Evolutionary conservation across 164 flowering plant species (phyloP), one percentile per base, ranked within the genome.

Genomic region (Pachysandra terminalis): DNA sequence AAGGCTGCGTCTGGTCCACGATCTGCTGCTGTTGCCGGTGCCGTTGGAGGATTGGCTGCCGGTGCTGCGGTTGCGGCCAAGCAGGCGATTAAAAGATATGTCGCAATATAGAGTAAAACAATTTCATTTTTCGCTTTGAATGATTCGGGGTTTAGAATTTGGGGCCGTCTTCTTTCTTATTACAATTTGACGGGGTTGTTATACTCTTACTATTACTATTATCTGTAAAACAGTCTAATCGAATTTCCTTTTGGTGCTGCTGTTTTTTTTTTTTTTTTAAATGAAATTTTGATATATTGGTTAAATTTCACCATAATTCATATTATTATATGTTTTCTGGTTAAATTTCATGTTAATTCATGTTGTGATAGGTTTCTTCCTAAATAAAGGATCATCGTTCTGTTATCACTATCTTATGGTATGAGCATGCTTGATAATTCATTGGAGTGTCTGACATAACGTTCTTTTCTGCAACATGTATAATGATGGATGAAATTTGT

Each of bases 21-120:
- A 40, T 82, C 93, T 6, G 98, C 98, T 0, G 96, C 86, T 0
- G 74, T 90, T 40, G 95, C 95, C 1, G 91, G 93, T 0, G 96
- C 95, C 0, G 67, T 84, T 22, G 95, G 98, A 7, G 93, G 93
- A 12, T 58, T 88, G 27, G 80, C 84, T 0, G 96, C 87, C 0
- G 91, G 84, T 0, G 71, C 74, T 16, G 87, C 85, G 0, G 88
- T 88, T 7, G 79, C 85, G 0, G 88, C 84, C 54, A 92, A 90
- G 76, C 92, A 88, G 64, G 81, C 57, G 9, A 51, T 84, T 22
- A 90, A 88, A 77, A 82, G 96, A 83, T 88, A 90, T 40, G 83
- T 85, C 23, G 89, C 89, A 7, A 81, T 83, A 17, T 79, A 65
- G 62, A 26, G 21, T 1, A 45, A 51, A n/a, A n/a, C n/a, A n/a